Conservation (phyloP, 2,329 filamentous ascomycete genomes). For the Chrysoporthe cubensis region DNA sequence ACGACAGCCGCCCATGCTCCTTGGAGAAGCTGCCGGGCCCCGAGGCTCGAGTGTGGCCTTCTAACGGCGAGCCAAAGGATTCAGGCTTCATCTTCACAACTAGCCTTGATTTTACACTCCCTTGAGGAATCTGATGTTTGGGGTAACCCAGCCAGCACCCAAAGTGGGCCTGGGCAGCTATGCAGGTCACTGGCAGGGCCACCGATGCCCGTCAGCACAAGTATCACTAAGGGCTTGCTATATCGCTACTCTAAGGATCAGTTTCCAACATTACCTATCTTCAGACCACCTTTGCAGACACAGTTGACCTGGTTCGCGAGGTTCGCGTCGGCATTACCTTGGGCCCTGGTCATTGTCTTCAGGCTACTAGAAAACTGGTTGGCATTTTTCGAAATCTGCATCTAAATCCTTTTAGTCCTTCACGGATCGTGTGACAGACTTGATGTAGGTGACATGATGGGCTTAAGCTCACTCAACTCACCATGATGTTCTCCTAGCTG, state of each 20-base stretch:
- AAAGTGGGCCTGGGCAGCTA: constrained; percentile 10
- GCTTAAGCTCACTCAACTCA: background rate
- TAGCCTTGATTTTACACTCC: constrained; percentile 17
- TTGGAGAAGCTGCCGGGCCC: constrained; percentile 4
- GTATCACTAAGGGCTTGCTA: background rate
- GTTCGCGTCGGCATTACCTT: background rate
- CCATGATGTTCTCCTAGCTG: background rate
- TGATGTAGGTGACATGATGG: background rate
- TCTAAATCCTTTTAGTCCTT: background rate
- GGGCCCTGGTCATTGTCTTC: background rate
- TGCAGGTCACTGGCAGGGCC: constrained; percentile 8
- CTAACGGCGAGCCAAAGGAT: constrained; percentile 18
- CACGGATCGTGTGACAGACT: background rate
- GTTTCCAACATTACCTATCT: background rate
- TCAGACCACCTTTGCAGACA: background rate
- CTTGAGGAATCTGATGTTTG: constrained; percentile 5
- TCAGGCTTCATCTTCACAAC: background rate
- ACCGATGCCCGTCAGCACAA: constrained; percentile 16
- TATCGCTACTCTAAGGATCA: background rate
- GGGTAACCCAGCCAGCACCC: constrained; percentile 13
- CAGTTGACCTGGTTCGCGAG: background rate
- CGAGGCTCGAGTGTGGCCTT: constrained; percentile 7
- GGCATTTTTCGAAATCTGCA: background rate
- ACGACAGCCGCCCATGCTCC: constrained; percentile 6
- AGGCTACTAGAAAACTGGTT: background rate